phyloP scores from a whole-genome alignment of 2,329 filamentous ascomycete genomes.

The Tolypocladium amazonense region DNA sequence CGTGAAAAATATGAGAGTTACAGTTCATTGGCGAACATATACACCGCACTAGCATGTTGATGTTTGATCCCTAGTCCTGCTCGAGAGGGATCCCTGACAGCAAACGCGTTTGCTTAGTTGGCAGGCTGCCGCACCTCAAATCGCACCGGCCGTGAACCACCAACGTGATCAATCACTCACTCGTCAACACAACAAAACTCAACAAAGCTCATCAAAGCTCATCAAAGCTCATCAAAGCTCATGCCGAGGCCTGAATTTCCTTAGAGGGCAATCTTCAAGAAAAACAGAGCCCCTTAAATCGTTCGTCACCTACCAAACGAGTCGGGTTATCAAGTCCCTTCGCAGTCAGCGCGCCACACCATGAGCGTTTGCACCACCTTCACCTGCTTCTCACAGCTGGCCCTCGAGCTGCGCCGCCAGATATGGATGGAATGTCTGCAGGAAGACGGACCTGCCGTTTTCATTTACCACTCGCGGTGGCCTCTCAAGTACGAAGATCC shows the following conservation, averaged over 20 bases:
- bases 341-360: not conserved
- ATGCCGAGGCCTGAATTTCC: not conserved
- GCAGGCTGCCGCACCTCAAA: not conserved
- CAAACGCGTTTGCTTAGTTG: too few species aligned
- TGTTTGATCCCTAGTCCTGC: not conserved
- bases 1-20: not conserved
- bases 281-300: not conserved
- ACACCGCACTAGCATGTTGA: not conserved
- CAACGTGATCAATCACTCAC: not conserved
- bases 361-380: conserved; percentile 4
- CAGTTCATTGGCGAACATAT: not conserved
- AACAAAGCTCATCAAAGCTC: too few species aligned
- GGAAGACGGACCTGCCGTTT: conserved; percentile 8
- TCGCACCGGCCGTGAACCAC: not conserved
- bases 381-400: conserved; percentile 10
- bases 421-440: conserved; percentile 12
- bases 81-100: too few species aligned
- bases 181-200: not conserved
- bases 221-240: not conserved
- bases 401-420: conserved; percentile 12
- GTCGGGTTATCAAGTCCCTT: not conserved
- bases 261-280: not conserved
- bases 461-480: conserved; percentile 9
- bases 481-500: conserved; percentile 1
- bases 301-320: not conserved